phyloP scores from a whole-genome alignment of 441 rosid genomes.

The Populus hybrid region DNA sequence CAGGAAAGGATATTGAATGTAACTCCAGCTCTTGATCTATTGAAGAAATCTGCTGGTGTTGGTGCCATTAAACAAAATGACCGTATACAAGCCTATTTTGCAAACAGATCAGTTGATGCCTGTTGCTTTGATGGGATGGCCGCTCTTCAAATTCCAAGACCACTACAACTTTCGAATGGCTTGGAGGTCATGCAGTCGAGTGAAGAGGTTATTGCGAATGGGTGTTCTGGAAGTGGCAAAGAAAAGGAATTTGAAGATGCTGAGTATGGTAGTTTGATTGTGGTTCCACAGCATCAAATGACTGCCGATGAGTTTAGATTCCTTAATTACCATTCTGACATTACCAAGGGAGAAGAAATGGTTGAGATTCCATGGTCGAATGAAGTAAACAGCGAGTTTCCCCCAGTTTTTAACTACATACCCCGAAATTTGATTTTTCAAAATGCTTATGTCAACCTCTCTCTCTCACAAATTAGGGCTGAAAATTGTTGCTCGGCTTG shows the following conservation, averaged over 20 bases:
- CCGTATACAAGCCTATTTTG: conserved; percentile 9
- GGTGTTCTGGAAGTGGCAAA: conserved; percentile 19
- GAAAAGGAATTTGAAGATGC: conserved; percentile 23
- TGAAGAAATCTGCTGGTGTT: conserved; percentile 47
- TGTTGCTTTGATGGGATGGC: conserved; percentile 10
- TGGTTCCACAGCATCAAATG: conserved; percentile 47
- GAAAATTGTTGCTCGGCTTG: conserved; percentile 68
- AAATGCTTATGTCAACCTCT: conserved; percentile 55
- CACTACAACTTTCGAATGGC: conserved; percentile 3
- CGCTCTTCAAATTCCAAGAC: conserved; percentile 16
- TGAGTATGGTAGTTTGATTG: conserved; percentile 34
- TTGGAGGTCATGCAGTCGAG: conserved; percentile 12
- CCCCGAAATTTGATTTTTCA: conserved; percentile 51
- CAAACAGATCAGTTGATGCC: conserved; percentile 20
- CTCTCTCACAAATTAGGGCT: conserved; percentile 52
- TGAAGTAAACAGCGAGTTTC: conserved; percentile 53
- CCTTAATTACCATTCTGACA: conserved; percentile 44
- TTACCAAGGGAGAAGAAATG: conserved; percentile 70
- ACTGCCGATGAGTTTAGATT: conserved; percentile 48
- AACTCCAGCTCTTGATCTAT: conserved; percentile 34
- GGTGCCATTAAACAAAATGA: conserved; percentile 22
- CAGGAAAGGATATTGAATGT: conserved; percentile 46
- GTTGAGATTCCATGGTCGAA: conserved; percentile 73
- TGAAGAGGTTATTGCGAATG: conserved; percentile 23
- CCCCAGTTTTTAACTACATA: conserved; percentile 61